These are phyloP conservation scores for Paramecium octaurelia DNA, from an alignment of 73 alveolate genomes.

Conservation along the genomic window DNA sequence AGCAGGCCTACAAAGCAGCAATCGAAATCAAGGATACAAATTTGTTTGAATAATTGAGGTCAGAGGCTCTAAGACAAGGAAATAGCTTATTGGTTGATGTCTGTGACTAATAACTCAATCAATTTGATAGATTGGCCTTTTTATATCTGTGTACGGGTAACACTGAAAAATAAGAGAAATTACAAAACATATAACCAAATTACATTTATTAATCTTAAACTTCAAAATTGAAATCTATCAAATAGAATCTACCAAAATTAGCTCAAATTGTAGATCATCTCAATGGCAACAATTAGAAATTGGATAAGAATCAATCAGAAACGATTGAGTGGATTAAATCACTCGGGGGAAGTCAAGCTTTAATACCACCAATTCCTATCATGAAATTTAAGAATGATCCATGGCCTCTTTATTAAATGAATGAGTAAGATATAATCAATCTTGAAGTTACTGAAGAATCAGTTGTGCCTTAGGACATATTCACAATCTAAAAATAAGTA, in stretches of 20 bases:
- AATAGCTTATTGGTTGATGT: constrained; percentile 38
- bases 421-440: neutral
- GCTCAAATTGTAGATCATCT: neutral
- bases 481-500: neutral
- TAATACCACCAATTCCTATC: neutral
- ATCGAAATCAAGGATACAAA: neutral
- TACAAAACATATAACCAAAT: constrained; percentile 13
- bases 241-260: constrained; percentile 13
- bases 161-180: constrained; percentile 34
- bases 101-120: constrained; percentile 40
- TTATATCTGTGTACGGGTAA: constrained; percentile 21
- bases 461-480: neutral
- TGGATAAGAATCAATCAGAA: neutral
- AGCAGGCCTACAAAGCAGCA: constrained; percentile 5
- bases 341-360: neutral
- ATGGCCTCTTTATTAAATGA: neutral
- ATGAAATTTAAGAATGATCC: neutral
- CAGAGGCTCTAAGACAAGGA: constrained; percentile 57
- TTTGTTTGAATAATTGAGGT: constrained; percentile 29
- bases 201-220: neutral
- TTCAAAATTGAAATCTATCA: neutral
- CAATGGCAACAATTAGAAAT: neutral
- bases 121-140: constrained; percentile 53
- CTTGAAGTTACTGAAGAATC: neutral
- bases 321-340: neutral